Percentiles rank a stretch among this genome's conserved stretches.
phyloP scores from a whole-genome alignment of 345 rosid genomes.

The Passiflora organensis region DNA sequence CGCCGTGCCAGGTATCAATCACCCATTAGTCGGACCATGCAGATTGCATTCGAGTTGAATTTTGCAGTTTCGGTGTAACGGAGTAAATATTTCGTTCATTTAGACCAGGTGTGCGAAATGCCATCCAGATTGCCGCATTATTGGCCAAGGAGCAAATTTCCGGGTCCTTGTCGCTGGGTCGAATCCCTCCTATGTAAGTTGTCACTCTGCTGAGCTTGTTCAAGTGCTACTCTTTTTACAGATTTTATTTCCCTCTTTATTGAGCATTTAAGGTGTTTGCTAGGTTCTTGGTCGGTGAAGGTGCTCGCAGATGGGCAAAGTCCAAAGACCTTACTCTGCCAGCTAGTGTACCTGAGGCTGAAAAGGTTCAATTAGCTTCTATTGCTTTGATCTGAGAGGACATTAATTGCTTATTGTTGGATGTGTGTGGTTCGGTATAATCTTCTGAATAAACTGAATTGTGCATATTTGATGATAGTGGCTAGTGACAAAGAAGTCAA shows the following conservation, averaged over 20 bases:
- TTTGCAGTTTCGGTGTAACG: slow-evolving; percentile 15
- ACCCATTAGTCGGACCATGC: neutral
- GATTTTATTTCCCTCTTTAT: neutral
- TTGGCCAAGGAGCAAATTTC: slow-evolving; percentile 73
- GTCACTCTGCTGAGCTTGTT: slow-evolving; percentile 14
- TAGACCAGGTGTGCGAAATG: slow-evolving; percentile 91
- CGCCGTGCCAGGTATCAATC: slow-evolving; percentile 70
- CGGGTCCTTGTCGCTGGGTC: slow-evolving; percentile 66
- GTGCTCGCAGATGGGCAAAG: slow-evolving; percentile 73
- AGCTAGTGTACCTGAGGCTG: slow-evolving; percentile 47
- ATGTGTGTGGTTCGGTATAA: neutral
- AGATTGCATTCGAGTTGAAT: neutral
- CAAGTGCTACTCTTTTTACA: neutral
- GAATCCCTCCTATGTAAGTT: slow-evolving; percentile 85
- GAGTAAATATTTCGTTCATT: slow-evolving; percentile 29
- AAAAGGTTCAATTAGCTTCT: slow-evolving; percentile 45
- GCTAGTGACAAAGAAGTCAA: slow-evolving; percentile 81
- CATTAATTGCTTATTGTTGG: too few species aligned
- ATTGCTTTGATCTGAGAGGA: neutral
- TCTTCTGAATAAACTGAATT: neutral
- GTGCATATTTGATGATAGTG: slow-evolving; percentile 41
- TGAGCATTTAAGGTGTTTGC: neutral
- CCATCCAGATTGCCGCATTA: slow-evolving; percentile 73
- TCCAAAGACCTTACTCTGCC: slow-evolving; percentile 54
- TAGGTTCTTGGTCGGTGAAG: slow-evolving; percentile 96